Percentiles rank a stretch among this genome's conserved stretches.
Conservation (phyloP, 2,329 filamentous ascomycete genomes). For the Xylariomycetidae sp. region DNA sequence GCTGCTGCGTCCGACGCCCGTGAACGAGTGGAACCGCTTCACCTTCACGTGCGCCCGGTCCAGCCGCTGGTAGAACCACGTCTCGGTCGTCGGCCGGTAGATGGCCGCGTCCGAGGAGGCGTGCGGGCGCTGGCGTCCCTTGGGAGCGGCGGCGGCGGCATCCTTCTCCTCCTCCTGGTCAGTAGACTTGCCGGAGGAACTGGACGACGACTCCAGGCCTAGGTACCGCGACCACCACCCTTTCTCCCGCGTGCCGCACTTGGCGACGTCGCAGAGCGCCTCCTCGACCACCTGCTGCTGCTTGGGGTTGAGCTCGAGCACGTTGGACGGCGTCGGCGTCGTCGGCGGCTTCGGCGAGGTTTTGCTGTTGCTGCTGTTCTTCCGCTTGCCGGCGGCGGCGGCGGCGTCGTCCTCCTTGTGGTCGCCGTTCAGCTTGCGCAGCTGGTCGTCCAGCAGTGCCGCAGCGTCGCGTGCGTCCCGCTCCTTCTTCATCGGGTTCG, state of each 20-base stretch:
- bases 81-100: not conserved
- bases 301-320: conserved; percentile 8
- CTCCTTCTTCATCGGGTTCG: conserved; percentile 14
- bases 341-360: not conserved
- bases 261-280: conserved; percentile 14
- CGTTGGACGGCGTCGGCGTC: not conserved
- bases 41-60: conserved; percentile 8
- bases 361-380: not conserved
- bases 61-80: conserved; percentile 18
- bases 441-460: conserved; percentile 13
- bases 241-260: conserved; percentile 15
- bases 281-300: conserved; percentile 17
- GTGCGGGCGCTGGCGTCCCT: conserved; percentile 11
- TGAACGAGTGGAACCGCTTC: conserved; percentile 8
- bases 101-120: conserved; percentile 11
- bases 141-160: conserved; percentile 1
- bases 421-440: not conserved
- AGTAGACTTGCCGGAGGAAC: not conserved
- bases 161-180: conserved; percentile 1
- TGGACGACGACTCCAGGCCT: conserved; percentile 4
- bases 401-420: not conserved
- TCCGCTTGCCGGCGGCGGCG: no score
- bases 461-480: conserved; percentile 18
- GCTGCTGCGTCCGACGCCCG: conserved; percentile 1
- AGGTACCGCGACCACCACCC: conserved; percentile 18